These are phyloP conservation scores for Calycina marina DNA, from an alignment of 2,329 filamentous ascomycete genomes.

Conservation along the genomic window DNA sequence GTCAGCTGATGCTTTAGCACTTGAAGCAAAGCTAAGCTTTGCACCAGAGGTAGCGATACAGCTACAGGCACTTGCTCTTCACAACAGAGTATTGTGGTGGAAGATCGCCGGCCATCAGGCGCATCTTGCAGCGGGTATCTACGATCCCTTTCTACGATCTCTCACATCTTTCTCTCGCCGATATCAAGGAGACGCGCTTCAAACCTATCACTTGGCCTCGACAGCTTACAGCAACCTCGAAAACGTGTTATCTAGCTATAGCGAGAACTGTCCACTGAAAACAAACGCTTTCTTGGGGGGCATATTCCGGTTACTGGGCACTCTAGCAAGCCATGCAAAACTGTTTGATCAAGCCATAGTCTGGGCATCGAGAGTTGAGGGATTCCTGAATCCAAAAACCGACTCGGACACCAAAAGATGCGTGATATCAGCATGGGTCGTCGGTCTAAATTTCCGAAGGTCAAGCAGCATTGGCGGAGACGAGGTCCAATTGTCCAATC, in stretches of 20 bases:
- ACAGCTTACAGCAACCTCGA: constrained; percentile 12
- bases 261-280: constrained; percentile 7
- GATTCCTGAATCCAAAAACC: constrained; percentile 8
- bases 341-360: constrained; percentile 34
- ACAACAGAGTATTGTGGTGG: constrained; percentile 51
- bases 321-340: constrained; percentile 31
- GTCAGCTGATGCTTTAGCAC: constrained; percentile 42
- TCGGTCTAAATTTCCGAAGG: constrained; percentile 37
- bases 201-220: constrained; percentile 14
- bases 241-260: constrained; percentile 9
- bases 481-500: constrained; percentile 30
- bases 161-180: constrained; percentile 45
- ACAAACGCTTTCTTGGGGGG: constrained; percentile 10
- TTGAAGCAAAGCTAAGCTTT: constrained; percentile 38
- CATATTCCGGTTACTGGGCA: constrained; percentile 35
- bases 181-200: constrained; percentile 10
- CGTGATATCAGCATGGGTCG: constrained; percentile 37
- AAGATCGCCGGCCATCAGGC: constrained; percentile 42
- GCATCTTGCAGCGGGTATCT: constrained; percentile 46
- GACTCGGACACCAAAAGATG: constrained; percentile 25
- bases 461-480: constrained; percentile 25
- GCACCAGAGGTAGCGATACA: constrained; percentile 43
- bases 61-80: constrained; percentile 49
- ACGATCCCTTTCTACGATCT: constrained; percentile 50
- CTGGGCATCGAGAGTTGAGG: constrained; percentile 36